Evolutionary conservation across 495 filamentous ascomycete genomes (phyloP).

Genomic region (Geoglossum glabrum): DNA sequence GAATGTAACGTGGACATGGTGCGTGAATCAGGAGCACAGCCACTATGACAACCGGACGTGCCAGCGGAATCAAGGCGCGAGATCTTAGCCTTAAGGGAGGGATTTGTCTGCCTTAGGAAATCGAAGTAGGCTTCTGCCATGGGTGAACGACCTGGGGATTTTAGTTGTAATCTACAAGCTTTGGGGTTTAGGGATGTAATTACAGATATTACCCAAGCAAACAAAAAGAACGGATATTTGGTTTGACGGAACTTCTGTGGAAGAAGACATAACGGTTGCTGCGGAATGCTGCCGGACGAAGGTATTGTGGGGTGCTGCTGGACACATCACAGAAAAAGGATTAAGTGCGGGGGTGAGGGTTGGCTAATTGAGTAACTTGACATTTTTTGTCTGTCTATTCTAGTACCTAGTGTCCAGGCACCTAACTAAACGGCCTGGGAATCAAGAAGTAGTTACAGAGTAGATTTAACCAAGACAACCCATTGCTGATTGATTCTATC

Average conservation of each 20-base stretch:
- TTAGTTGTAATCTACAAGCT: background rate
- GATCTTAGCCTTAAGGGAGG: constrained; percentile 34
- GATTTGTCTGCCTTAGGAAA: constrained; percentile 31
- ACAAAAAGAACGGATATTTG: constrained; percentile 72
- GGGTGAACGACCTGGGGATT: constrained; percentile 39
- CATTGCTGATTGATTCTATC: no score
- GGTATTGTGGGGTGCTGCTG: no score
- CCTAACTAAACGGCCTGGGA: no score
- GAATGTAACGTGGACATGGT: constrained; percentile 62
- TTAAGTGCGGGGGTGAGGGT: no score
- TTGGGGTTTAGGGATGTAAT: constrained; percentile 11
- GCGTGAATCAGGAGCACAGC: constrained; percentile 54
- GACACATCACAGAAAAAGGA: no score
- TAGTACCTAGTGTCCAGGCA: no score
- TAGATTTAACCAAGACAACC: no score
- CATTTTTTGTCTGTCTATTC: no score
- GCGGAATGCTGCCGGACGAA: no score
- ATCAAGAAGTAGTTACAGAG: no score
- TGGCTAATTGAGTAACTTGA: no score
- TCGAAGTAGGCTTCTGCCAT: constrained; percentile 94
- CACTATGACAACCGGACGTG: constrained; percentile 65
- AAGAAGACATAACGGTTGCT: background rate
- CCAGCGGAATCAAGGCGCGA: constrained; percentile 68
- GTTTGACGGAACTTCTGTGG: background rate
- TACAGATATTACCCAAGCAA: constrained; percentile 92